Evolutionary conservation across 1,139 yeast species (phyloP), one percentile per base, ranked within the genome.

Genomic region (Pichia sp.): DNA sequence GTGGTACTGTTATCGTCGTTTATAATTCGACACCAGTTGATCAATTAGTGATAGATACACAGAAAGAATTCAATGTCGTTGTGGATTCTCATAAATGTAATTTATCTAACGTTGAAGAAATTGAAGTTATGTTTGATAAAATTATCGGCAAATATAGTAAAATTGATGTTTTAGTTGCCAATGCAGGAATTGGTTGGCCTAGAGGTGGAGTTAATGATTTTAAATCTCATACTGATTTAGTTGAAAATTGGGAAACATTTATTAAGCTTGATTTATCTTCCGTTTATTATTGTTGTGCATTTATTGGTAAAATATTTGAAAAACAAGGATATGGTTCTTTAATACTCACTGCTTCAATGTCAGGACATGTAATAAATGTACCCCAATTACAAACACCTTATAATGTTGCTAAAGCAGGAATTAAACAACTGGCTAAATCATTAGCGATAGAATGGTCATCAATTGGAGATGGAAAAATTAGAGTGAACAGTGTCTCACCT

Each of bases 1-100:
- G 95, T 40, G 96, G 95, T 4, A 86, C 85, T 54, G 87, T 88
- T 33, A 89, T 89, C 48, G 73, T 87, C 54, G 83, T 94, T 88
- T 82, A 81, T 69, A 80, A 81, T 62, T 47, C 54, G 16, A 73
- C 77, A 45, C 78, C 85, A 14, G 76, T 85, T 15, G 80, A 78
- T 39, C 70, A 69, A 23, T 69, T 51, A 55, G 76, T 73, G 31
- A 62, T 65, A 49, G 57, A 62, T 37, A 60, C 78, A 39, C 59
- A 67, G 14, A 49, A 63, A 33, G 66, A 67, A 26, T 74, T 74
- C 54, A 75, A 75, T 25, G 70, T 72, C 29, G 58, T 57, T 41
- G 65, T 69, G 45, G 66, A 62, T 44, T 78, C 77, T 6, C 73
- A 72, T 61, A 65, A 69, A 56, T 72, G 78, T 55, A 68, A 76